phyloP scores from a whole-genome alignment of 805 yeast genomes.

The Candida xiaguanensis region DNA sequence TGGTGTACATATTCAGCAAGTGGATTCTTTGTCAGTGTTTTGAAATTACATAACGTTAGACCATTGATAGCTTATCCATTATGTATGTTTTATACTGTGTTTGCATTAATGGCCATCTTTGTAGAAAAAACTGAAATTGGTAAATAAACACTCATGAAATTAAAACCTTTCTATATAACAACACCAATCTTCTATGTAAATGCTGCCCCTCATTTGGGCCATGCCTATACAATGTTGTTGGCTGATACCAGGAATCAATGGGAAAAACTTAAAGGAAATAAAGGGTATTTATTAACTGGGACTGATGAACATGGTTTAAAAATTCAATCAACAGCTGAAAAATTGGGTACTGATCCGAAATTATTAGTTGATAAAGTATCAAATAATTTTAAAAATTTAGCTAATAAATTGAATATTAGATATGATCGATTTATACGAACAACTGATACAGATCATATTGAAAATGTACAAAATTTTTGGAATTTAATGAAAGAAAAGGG shows the following conservation, averaged over 20 bases:
- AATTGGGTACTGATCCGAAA: conserved; percentile 47
- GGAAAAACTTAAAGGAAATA: conserved; percentile 43
- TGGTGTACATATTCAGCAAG: conserved; percentile 96
- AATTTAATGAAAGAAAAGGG: conserved; percentile 52
- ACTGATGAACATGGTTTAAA: conserved; percentile 97
- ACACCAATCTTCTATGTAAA: conserved; percentile 96
- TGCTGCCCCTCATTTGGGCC: conserved; percentile 93
- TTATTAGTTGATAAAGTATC: conserved; percentile 70
- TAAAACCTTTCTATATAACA: conserved; percentile 52
- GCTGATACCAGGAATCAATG: conserved; percentile 79
- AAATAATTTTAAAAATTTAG: conserved; percentile 59
- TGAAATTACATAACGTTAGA: conserved; percentile 81
- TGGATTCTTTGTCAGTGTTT: conserved; percentile 83
- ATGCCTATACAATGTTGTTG: conserved; percentile 79
- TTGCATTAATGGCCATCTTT: conserved; percentile 94
- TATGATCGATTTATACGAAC: conserved; percentile 85
- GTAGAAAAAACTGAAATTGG: conserved; percentile 36
- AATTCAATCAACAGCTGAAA: conserved; percentile 80
- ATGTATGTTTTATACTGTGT: conserved; percentile 84
- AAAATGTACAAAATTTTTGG: conserved; percentile 72
- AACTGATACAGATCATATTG: conserved; percentile 76
- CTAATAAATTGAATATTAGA: conserved; percentile 51
- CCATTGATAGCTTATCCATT: conserved; percentile 91
- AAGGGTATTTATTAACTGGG: conserved; percentile 68
- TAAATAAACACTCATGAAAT: conserved; percentile 1